Evolutionary conservation across 768 basidiomycete genomes (phyloP).

Genomic region (Suillus ampliporus): DNA sequence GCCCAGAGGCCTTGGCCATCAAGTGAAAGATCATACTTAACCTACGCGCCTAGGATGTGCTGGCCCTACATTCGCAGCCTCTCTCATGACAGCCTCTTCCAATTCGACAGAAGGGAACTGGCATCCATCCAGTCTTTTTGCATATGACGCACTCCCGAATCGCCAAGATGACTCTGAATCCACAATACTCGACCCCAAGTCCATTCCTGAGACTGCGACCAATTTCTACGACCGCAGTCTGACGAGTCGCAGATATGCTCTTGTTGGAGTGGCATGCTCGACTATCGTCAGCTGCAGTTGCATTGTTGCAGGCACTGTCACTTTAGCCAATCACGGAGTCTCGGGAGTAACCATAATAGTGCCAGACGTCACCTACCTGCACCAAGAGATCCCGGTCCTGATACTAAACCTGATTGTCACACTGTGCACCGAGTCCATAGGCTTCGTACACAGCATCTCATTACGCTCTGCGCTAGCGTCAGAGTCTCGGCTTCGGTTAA

Average conservation of each 20-base stretch:
- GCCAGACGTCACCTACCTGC: too few species aligned
- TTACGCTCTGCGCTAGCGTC: slow-evolving; percentile 34
- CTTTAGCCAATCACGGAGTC: too few species aligned
- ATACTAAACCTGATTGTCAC: slow-evolving; percentile 34
- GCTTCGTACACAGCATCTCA: slow-evolving; percentile 33
- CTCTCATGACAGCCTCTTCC: neutral
- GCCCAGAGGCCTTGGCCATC: neutral
- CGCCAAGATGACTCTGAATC: too few species aligned
- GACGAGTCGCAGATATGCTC: slow-evolving; percentile 13
- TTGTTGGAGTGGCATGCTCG: slow-evolving; percentile 32
- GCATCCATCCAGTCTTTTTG: neutral
- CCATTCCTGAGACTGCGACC: too few species aligned
- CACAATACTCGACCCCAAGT: too few species aligned
- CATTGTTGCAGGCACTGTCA: slow-evolving; percentile 23
- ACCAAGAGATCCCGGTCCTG: slow-evolving; percentile 29
- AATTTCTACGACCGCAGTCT: too few species aligned
- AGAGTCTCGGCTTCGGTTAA: slow-evolving; percentile 27
- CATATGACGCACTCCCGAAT: neutral
- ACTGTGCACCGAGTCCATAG: slow-evolving; percentile 34
- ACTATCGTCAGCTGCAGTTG: slow-evolving; percentile 28
- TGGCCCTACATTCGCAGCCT: too few species aligned
- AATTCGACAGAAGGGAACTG: neutral
- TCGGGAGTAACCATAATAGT: too few species aligned
- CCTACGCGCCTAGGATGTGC: neutral
- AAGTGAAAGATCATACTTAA: neutral